Base-by-base conservation (phyloP, 176 grass and related monocot species). In the Phoenix roebelenii region DNA sequence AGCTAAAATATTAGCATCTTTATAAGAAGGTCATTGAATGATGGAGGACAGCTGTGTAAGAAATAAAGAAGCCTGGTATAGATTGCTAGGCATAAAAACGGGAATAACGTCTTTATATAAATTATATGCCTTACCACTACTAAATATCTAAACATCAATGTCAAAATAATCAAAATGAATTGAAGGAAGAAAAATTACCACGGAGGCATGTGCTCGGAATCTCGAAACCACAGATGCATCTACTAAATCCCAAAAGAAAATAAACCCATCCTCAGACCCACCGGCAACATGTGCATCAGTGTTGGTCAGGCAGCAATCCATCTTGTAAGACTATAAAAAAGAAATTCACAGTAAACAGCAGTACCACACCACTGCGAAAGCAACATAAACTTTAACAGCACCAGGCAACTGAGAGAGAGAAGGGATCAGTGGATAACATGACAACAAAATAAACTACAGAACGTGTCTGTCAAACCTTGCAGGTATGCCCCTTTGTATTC, bases 191-290 rank as follows among this genome's bases (percentile, higher is more conserved):
- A 35, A 66, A 52, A 32, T 28, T 96, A 96, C 92, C 92, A 96
- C 92, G 4, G 92, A 96, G 20, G 72, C 80, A 76, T 96, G 92
- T 49, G 92, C 92, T 68, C 75, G 76, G 64, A 90, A 96, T 60
- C 77, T 96, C 12, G 80, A 80, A 74, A 84, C 61, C 48, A 90
- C 81, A 53, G 83, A 83, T 51, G 83, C 86, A 69, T 90, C 92
- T 24, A 96, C 92, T 17, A 96, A 79, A 77, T 96, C 87, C 87
- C 87, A 96, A 57, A 87, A 90, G 79, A 82, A 96, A 63, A 96
- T 29, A 18, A 74, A 80, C 3, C 92, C 92, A 59, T 96, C 80
- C 67, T 96, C 92, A 2, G 86, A 96, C 80, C 92, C 92, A 24
- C 83, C 85, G 24, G 72, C 70, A 66, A 96, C 75, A 87, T 85